These are phyloP conservation scores for Suillus lakei DNA, from an alignment of 768 basidiomycete species.

Conservation along the genomic window DNA sequence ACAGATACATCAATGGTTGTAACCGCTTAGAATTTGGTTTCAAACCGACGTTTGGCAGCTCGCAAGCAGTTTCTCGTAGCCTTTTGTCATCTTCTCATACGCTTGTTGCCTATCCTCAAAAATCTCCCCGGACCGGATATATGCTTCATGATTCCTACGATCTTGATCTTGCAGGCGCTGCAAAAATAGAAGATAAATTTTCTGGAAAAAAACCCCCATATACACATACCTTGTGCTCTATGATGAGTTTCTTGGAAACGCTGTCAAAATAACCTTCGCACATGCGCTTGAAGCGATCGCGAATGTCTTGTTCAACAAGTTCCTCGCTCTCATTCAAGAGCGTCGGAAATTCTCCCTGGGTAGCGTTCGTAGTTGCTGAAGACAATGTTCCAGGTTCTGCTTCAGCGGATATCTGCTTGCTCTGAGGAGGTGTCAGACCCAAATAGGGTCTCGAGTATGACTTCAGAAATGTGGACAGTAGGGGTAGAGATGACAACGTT, in stretches of 20 bases:
- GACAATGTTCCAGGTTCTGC: conserved; percentile 64
- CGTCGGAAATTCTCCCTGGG: conserved; percentile 45
- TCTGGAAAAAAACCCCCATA: conserved; percentile 22
- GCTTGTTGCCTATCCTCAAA: conserved; percentile 99
- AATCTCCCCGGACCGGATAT: conserved; percentile 98
- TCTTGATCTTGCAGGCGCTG: conserved; percentile 98
- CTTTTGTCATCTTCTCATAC: conserved; percentile 98
- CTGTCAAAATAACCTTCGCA: conserved; percentile 93
- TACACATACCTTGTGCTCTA: conserved; percentile 78
- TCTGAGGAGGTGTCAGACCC: conserved; percentile 63
- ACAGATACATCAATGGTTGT: conserved; percentile 16
- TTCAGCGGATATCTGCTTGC: conserved; percentile 62
- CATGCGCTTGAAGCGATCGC: conserved; percentile 90
- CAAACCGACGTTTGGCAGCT: conserved; percentile 82
- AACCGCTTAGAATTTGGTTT: conserved; percentile 5
- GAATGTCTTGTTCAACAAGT: conserved; percentile 82
- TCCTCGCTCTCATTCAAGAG: conserved; percentile 63
- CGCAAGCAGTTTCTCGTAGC: conserved; percentile 88
- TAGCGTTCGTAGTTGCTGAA: conserved; percentile 34
- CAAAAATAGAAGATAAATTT: conserved; percentile 8
- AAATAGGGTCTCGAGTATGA: conserved; percentile 89
- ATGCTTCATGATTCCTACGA: conserved; percentile 96
- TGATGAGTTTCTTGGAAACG: conserved; percentile 88
- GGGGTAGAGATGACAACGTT: conserved; percentile 81
- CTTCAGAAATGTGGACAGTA: conserved; percentile 92